Conservation (phyloP, 139 green algal genomes). For the Eudorina sp. region DNA sequence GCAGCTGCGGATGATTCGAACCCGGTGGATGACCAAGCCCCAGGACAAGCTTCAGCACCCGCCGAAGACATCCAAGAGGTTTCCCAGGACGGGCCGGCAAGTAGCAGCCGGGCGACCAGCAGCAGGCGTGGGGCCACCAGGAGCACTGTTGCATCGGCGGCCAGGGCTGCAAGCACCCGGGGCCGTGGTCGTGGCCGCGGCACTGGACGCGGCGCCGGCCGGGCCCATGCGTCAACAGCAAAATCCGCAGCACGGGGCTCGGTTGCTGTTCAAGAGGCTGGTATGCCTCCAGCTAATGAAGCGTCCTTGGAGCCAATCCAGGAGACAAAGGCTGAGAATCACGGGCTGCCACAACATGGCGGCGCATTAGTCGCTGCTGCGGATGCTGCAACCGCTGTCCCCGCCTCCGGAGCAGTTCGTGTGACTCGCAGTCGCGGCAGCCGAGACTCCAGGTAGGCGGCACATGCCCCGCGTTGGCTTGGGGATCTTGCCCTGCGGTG, state of each 20-base stretch:
- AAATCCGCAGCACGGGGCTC: too few species aligned
- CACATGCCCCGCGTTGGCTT: too few species aligned
- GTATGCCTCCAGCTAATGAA: neutral
- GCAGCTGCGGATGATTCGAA: too few species aligned
- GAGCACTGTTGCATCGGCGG: neutral
- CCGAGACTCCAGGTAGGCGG: conserved; percentile 33
- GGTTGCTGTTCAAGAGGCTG: too few species aligned
- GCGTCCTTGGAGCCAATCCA: conserved; percentile 27
- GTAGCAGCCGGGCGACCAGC: neutral
- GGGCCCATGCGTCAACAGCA: neutral
- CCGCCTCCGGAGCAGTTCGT: neutral
- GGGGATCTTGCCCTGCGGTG: too few species aligned
- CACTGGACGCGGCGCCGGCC: neutral
- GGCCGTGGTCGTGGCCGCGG: conserved; percentile 5
- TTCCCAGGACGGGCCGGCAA: neutral
- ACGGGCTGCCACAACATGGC: conserved; percentile 21
- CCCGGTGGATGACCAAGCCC: too few species aligned
- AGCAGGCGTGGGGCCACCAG: neutral
- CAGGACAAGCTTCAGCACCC: too few species aligned
- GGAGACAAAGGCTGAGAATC: conserved; percentile 16
- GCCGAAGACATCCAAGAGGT: neutral
- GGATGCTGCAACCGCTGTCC: neutral
- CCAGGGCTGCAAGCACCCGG: neutral
- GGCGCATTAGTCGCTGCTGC: neutral
- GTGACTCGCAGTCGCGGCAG: conserved; percentile 31